Percentiles rank a stretch among this genome's conserved stretches.
Evolutionary conservation across 352 stramenopile genomes (phyloP).

Genomic region (Thalassiosira livingstoniorum): DNA sequence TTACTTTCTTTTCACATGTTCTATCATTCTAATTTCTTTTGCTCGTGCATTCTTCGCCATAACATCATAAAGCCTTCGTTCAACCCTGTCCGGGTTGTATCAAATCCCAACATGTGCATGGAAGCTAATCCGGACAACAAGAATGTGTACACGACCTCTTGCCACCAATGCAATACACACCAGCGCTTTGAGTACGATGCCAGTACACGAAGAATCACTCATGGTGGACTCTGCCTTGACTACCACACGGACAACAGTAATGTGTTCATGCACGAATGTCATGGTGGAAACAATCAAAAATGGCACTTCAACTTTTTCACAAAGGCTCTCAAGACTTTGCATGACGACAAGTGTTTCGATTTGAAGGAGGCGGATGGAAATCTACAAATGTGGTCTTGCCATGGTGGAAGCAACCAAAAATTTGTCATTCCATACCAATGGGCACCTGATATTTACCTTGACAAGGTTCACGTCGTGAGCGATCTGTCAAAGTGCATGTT

Average conservation of each 20-base stretch:
- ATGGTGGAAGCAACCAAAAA: not conserved
- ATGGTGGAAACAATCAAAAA: conserved; percentile 1
- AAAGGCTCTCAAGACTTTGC: not conserved
- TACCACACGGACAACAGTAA: not conserved
- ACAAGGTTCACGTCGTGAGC: not conserved
- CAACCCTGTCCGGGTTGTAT: not conserved
- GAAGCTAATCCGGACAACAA: not conserved
- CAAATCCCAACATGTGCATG: not conserved
- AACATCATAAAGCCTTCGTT: not conserved
- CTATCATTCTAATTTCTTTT: not conserved
- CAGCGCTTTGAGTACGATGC: not conserved
- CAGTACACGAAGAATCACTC: not conserved
- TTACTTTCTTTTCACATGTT: not conserved
- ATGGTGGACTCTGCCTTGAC: conserved; percentile 3
- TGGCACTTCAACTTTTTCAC: not conserved
- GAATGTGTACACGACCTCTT: not conserved
- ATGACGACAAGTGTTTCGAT: conserved; percentile 2
- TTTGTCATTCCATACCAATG: not conserved
- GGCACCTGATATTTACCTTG: not conserved
- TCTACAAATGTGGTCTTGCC: not conserved
- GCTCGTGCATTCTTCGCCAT: not conserved
- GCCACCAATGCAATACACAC: not conserved
- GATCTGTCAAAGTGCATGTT: not conserved
- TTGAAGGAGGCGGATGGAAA: not conserved
- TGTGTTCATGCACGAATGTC: not conserved